phyloP scores from a whole-genome alignment of 2,329 filamentous ascomycete species.

The Beauveria medogensis region DNA sequence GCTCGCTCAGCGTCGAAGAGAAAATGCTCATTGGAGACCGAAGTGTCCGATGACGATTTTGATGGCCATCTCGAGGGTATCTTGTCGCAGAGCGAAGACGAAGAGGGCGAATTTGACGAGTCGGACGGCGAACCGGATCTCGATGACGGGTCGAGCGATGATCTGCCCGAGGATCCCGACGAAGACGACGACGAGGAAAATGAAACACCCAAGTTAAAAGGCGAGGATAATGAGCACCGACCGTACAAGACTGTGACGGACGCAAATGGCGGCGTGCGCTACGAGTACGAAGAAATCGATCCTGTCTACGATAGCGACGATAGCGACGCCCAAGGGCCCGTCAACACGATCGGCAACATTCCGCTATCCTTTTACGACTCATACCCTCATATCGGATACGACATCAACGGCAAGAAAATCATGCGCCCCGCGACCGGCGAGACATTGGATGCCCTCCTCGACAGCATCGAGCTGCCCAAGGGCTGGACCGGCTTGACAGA shows the following conservation, averaged over 20 bases:
- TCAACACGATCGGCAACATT: slow-evolving; percentile 93
- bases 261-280: slow-evolving; percentile 84
- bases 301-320: slow-evolving; percentile 96
- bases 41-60: slow-evolving; percentile 56
- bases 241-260: slow-evolving; percentile 60
- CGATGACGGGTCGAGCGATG: slow-evolving; percentile 24
- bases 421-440: slow-evolving; percentile 92
- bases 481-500: slow-evolving; percentile 96
- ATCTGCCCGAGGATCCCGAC: slow-evolving; percentile 22
- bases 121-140: slow-evolving; percentile 25
- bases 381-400: slow-evolving; percentile 96
- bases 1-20: slow-evolving; percentile 43
- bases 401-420: slow-evolving; percentile 97
- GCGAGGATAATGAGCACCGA: slow-evolving; percentile 30
- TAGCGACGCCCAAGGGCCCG: slow-evolving; percentile 67
- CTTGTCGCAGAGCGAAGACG: slow-evolving; percentile 46
- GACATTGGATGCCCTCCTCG: slow-evolving; percentile 83
- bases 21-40: slow-evolving; percentile 51
- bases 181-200: slow-evolving; percentile 31
- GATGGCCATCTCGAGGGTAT: slow-evolving; percentile 46
- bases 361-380: slow-evolving; percentile 92
- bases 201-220: slow-evolving; percentile 19
- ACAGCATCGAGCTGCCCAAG: slow-evolving; percentile 94
- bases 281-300: slow-evolving; percentile 89
- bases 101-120: slow-evolving; percentile 38